phyloP scores from a whole-genome alignment of 1,284 basidiomycete species.

The Ceratobasidium sp. region DNA sequence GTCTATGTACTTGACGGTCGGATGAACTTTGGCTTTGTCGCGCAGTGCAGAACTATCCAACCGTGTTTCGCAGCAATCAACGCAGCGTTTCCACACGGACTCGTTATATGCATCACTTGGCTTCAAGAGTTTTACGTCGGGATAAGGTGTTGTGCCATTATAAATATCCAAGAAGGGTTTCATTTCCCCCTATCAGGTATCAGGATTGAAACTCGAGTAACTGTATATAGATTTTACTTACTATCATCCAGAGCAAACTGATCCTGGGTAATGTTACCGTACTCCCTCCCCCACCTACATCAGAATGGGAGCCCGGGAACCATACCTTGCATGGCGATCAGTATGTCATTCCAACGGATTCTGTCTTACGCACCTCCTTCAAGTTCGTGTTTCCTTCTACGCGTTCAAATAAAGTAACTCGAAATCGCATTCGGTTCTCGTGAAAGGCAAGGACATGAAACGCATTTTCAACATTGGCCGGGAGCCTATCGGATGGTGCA shows the following conservation, averaged over 20 bases:
- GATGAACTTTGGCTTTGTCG: background rate
- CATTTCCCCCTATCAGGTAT: background rate
- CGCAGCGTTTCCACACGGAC: background rate
- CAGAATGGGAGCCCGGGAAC: conserved; percentile 31
- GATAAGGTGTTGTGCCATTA: background rate
- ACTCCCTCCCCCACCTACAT: conserved; percentile 27
- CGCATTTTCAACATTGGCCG: conserved; percentile 17
- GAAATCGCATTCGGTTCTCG: conserved; percentile 20
- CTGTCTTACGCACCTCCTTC: background rate
- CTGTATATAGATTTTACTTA: background rate
- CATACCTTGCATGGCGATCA: too few relatives aligned
- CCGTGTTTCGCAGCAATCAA: background rate
- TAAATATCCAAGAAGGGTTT: background rate
- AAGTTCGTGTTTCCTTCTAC: background rate
- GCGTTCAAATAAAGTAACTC: background rate
- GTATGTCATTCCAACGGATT: too few relatives aligned
- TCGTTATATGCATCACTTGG: background rate
- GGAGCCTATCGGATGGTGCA: conserved; percentile 12
- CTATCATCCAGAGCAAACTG: background rate
- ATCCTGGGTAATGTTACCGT: conserved; percentile 2
- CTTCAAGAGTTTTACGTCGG: background rate
- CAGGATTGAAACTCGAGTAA: background rate
- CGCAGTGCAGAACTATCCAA: background rate
- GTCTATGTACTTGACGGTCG: background rate
- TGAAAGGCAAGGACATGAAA: conserved; percentile 28